These are phyloP conservation scores for Xylariaceae sp. DNA, from an alignment of 2,329 filamentous ascomycete species.

Conservation along the genomic window DNA sequence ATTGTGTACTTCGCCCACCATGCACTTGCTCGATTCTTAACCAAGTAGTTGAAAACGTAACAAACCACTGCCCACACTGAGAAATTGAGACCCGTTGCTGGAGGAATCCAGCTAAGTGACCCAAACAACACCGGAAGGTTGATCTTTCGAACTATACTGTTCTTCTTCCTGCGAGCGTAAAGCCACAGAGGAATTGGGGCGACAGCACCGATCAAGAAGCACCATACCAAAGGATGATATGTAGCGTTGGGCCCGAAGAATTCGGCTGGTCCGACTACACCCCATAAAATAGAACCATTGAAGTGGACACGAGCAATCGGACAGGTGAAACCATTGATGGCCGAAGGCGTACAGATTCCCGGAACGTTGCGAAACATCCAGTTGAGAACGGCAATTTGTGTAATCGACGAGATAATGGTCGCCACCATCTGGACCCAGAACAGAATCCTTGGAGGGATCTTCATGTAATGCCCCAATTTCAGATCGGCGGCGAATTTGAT, in stretches of 20 bases:
- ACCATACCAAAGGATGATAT: constrained; percentile 80
- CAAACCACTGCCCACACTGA: constrained; percentile 86
- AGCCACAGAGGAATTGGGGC: constrained; percentile 78
- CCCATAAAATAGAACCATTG: constrained; percentile 89
- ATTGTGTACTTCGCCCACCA: constrained; percentile 96
- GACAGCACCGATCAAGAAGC: constrained; percentile 77
- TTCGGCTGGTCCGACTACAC: constrained; percentile 79
- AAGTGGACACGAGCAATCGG: constrained; percentile 88
- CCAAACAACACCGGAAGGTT: constrained; percentile 86
- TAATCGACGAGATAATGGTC: constrained; percentile 76
- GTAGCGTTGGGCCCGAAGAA: constrained; percentile 81
- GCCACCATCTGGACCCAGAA: constrained; percentile 80
- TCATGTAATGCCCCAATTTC: constrained; percentile 89
- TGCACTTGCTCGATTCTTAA: constrained; percentile 69
- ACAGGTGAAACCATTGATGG: constrained; percentile 87
- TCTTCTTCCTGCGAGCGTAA: constrained; percentile 64
- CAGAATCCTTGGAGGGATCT: constrained; percentile 79
- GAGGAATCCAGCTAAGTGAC: constrained; percentile 84
- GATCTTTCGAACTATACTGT: constrained; percentile 73
- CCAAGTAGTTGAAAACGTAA: constrained; percentile 80
- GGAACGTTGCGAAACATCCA: constrained; percentile 86
- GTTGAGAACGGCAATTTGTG: constrained; percentile 83
- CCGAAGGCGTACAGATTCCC: constrained; percentile 76
- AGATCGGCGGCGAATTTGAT: constrained; percentile 88
- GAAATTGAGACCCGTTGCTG: constrained; percentile 86